phyloP scores from a whole-genome alignment of 2,329 filamentous ascomycete genomes.

The Colletotrichum sp. region DNA sequence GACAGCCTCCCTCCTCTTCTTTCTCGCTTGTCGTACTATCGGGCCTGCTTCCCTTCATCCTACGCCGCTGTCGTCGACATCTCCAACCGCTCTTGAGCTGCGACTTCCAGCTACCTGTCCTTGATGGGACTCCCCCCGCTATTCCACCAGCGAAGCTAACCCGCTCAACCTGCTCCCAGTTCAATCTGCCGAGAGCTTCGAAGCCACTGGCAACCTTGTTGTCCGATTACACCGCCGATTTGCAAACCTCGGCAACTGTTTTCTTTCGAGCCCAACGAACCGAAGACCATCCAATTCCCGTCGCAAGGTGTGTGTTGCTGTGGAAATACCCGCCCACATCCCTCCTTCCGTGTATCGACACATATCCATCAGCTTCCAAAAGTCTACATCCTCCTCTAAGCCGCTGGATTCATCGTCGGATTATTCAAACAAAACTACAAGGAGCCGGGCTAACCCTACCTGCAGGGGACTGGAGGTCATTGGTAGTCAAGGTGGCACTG shows the following conservation, averaged over 20 bases:
- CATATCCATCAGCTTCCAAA: background rate
- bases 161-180: background rate
- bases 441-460: slow-evolving; percentile 1
- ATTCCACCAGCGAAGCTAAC: slow-evolving; percentile 14
- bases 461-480: slow-evolving; percentile 7
- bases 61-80: background rate
- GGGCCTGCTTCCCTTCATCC: background rate
- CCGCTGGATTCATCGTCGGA: background rate
- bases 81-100: background rate
- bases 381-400: background rate
- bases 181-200: background rate
- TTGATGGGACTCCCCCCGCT: slow-evolving; percentile 8
- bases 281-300: slow-evolving; percentile 12
- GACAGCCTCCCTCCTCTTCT: background rate
- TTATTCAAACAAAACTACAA: background rate
- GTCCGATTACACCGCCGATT: background rate
- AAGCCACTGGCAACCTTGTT: background rate
- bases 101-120: slow-evolving; percentile 14
- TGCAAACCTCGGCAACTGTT: slow-evolving; percentile 3
- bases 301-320: slow-evolving; percentile 13
- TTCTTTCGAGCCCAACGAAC: background rate
- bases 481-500: slow-evolving; percentile 18
- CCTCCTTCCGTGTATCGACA: background rate
- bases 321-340: background rate
- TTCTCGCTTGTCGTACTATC: background rate